A percentile compares a stretch with the other conserved stretches of the same genome.
These are phyloP conservation scores for Rhodotorula babjevae DNA, from an alignment of 768 basidiomycete species.

Conservation along the genomic window DNA sequence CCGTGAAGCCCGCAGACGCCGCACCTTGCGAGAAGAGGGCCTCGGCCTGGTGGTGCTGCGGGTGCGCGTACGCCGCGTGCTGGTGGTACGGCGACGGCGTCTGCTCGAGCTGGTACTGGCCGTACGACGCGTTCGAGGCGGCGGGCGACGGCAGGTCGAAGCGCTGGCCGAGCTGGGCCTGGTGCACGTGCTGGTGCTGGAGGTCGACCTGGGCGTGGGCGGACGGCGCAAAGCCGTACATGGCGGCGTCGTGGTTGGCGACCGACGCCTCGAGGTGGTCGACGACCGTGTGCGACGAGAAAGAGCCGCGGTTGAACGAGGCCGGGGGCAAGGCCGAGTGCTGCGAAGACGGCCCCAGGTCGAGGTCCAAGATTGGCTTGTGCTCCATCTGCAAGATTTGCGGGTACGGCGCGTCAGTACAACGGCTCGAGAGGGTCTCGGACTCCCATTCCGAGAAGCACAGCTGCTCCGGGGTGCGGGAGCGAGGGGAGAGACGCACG, in stretches of 20 bases:
- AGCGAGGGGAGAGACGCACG: neutral
- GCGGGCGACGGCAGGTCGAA: conserved; percentile 8
- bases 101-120: neutral
- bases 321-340: neutral
- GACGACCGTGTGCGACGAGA: neutral
- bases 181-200: too few species aligned
- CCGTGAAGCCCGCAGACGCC: neutral
- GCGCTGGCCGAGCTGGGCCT: neutral
- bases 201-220: neutral
- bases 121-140: neutral
- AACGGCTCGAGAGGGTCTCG: neutral
- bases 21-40: neutral
- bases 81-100: neutral
- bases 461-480: too few species aligned
- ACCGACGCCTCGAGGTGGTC: neutral
- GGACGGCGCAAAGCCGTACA: neutral
- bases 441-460: neutral
- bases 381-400: neutral
- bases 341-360: neutral
- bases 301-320: neutral
- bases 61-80: neutral
- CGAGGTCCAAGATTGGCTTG: neutral
- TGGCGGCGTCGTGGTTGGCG: neutral
- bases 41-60: neutral
- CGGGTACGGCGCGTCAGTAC: neutral